phyloP scores from a whole-genome alignment of 371 early-diverging fungal genomes.

The Apophysomyces variabilis region DNA sequence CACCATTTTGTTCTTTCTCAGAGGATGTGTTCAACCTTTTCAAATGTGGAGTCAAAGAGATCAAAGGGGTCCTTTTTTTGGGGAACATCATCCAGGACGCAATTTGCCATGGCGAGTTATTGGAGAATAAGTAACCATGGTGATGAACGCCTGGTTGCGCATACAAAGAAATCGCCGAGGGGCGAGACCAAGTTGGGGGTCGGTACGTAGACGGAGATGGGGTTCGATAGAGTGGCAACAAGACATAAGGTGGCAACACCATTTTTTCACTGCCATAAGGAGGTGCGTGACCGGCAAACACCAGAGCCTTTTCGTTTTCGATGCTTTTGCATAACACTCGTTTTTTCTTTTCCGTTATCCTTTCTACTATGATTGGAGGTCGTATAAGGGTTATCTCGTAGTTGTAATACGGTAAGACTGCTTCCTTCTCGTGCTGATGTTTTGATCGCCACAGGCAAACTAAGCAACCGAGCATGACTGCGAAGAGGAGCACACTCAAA shows the following conservation, averaged over 20 bases:
- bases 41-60: neutral
- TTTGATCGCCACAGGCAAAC: neutral
- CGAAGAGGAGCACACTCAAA: neutral
- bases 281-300: constrained; percentile 2
- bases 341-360: neutral
- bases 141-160: neutral
- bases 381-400: neutral
- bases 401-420: neutral
- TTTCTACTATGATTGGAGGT: neutral
- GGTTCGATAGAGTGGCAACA: neutral
- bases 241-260: neutral
- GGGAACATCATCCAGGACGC: constrained; percentile 5
- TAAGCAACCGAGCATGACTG: neutral
- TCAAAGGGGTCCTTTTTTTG: neutral
- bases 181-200: neutral
- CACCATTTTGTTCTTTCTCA: neutral
- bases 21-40: neutral
- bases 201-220: neutral
- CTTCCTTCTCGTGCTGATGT: neutral
- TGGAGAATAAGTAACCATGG: neutral
- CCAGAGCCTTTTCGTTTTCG: neutral
- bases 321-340: constrained; percentile 9
- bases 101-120: neutral
- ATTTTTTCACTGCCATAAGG: neutral
- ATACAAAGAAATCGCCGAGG: neutral